phyloP scores from a whole-genome alignment of 768 basidiomycete genomes.

The Postia placenta region DNA sequence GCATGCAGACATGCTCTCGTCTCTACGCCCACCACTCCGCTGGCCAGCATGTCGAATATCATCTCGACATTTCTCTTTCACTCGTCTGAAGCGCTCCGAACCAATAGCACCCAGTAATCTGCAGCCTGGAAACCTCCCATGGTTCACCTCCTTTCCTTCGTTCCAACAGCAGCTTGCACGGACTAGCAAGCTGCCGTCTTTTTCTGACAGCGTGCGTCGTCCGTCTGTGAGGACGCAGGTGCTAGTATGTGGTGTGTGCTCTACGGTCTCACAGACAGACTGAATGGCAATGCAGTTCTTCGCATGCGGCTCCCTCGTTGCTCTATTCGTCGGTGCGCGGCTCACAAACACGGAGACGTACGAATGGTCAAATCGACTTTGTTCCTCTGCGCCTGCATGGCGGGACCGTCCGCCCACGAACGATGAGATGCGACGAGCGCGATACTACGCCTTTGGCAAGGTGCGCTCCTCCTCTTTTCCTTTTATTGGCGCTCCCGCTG shows the following conservation, averaged over 20 bases:
- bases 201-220: neutral
- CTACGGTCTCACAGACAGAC: neutral
- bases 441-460: constrained; percentile 2
- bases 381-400: neutral
- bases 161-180: constrained; percentile 2
- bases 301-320: neutral
- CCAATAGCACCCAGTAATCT: constrained; percentile 2
- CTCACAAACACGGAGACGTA: constrained; percentile 2
- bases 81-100: constrained; percentile 1
- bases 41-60: neutral
- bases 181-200: constrained; percentile 1
- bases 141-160: constrained; percentile 1
- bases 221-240: constrained; percentile 6
- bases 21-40: neutral
- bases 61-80: constrained; percentile 16
- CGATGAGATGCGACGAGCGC: constrained; percentile 5
- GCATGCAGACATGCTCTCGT: neutral
- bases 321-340: neutral
- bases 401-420: neutral
- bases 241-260: neutral
- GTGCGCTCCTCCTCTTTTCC: neutral
- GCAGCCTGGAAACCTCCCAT: neutral
- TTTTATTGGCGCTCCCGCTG: neutral
- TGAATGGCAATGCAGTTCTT: neutral
- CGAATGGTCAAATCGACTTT: neutral